Base-by-base conservation (phyloP, 73 alveolate genomes). In the Paramecium pentaurelia region DNA sequence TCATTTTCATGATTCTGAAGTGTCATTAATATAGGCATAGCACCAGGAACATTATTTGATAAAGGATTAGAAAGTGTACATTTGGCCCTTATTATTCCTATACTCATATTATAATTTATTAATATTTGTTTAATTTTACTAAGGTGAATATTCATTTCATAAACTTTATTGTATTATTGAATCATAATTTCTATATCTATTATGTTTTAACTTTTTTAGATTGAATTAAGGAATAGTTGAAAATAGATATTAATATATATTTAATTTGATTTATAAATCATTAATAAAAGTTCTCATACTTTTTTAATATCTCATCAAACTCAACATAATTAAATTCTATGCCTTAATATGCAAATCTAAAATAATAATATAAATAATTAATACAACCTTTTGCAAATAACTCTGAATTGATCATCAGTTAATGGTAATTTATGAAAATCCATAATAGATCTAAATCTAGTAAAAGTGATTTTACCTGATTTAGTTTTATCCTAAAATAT, bases 311-410 rank as follows among this genome's bases (percentile, higher is more conserved):
- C 47, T 89, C 94, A 89, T 89, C 94, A 89, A 97, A 97, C 83
- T 97, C 99, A 18, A 95, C 95, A 92, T 97, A 97, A 95, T 97
- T 97, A 60, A 97, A 93, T 92, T 97, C 99, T 73, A 95, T 96
- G 36, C 95, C 95, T 45, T 95, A 95, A 70, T 94, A 73, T 6
- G 99, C 97, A 92, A 93, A 93, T 80, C 95, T 92, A 80, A 16
- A 37, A 36, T 89, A 42, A 40, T 89, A 27, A 40, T 71, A 28
- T 25, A 37, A 27, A 14, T 4, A 7, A 68, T 60, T 64, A 71
- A 84, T 47, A 49, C 3, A 71, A 96, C 92, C 99, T 86, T 94
- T 96, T 96, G 95, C 95, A 89, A 68, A 96, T 92, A 8, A 96
- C 92, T 60, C 92, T 86, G 77, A 87, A 94, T 92, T 95, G 96